Evolutionary conservation across 73 alveolate genomes (phyloP).

Genomic region (Effrenium voratum): DNA sequence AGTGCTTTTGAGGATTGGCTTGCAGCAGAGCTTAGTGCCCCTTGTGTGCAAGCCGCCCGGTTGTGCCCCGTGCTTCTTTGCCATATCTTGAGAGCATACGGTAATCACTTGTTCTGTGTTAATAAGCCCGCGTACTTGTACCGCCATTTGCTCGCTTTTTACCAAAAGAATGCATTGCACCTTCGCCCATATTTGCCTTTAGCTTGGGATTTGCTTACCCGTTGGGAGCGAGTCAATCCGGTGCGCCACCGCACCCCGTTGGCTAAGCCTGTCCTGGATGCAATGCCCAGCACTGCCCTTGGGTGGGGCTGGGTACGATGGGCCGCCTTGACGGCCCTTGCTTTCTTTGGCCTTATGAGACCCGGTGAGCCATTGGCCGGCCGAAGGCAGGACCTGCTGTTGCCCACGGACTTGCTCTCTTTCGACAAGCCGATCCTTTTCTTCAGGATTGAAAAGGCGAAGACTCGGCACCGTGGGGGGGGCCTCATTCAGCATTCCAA

Average conservation of each 20-base stretch:
- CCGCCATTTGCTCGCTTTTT: not conserved
- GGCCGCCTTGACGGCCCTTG: not conserved
- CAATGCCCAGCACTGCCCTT: not conserved
- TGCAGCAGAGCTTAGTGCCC: not conserved
- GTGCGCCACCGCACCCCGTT: not conserved
- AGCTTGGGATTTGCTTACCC: not conserved
- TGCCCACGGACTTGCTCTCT: not conserved
- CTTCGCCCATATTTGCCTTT: not conserved
- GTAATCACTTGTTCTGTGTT: not conserved
- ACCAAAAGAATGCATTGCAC: not conserved
- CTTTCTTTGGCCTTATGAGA: not conserved
- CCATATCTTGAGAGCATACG: not conserved
- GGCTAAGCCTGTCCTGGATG: not conserved
- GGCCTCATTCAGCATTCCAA: not conserved
- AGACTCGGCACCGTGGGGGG: not conserved
- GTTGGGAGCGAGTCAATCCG: not conserved
- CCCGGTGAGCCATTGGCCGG: not conserved
- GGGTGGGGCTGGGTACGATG: not conserved
- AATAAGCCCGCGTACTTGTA: not conserved
- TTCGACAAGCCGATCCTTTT: not conserved
- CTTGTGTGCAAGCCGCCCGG: not conserved
- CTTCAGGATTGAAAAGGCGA: not conserved
- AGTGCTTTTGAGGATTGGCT: not conserved
- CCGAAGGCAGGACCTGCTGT: not conserved
- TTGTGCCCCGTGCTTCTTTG: not conserved